These are phyloP conservation scores for Chlorella sp. DNA, from an alignment of 139 green algal genomes.

Conservation along the genomic window DNA sequence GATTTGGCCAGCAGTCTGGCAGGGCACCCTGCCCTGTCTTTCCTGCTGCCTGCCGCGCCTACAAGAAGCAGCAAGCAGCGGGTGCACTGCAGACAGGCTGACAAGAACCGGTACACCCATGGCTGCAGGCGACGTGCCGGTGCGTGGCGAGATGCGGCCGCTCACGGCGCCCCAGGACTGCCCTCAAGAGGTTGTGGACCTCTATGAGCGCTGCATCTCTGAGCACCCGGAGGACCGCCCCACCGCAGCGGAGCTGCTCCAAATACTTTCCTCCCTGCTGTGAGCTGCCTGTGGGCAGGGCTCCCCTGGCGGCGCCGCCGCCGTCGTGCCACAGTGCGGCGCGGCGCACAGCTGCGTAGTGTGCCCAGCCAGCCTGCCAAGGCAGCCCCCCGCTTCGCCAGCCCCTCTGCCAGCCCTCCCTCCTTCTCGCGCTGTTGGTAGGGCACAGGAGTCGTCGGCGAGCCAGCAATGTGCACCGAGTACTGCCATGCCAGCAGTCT, in stretches of 20 bases:
- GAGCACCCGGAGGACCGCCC: constrained; percentile 48
- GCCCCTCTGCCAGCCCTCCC: too few relatives aligned
- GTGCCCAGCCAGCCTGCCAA: too few relatives aligned
- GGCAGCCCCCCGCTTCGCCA: too few relatives aligned
- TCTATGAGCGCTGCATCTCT: constrained; percentile 42
- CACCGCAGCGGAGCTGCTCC: constrained; percentile 40
- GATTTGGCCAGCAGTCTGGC: too few relatives aligned
- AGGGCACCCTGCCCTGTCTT: too few relatives aligned
- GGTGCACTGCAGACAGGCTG: background rate
- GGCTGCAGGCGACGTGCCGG: constrained; percentile 46
- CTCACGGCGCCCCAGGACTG: constrained; percentile 50
- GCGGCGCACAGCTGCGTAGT: too few relatives aligned
- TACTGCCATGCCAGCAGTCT: too few relatives aligned
- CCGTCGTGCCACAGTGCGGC: background rate
- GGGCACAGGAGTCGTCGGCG: too few relatives aligned
- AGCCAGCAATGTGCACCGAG: too few relatives aligned
- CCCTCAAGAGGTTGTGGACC: constrained; percentile 42
- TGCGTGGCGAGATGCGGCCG: constrained; percentile 42
- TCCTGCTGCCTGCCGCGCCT: too few relatives aligned
- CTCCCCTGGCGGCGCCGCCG: background rate
- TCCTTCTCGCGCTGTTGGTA: too few relatives aligned
- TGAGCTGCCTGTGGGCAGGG: background rate
- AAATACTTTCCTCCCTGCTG: constrained; percentile 11
- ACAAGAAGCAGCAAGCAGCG: background rate
- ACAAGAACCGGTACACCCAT: background rate